phyloP scores from a whole-genome alignment of 1,139 yeast genomes.

The Hyphopichia wangnamkhiaoensis region DNA sequence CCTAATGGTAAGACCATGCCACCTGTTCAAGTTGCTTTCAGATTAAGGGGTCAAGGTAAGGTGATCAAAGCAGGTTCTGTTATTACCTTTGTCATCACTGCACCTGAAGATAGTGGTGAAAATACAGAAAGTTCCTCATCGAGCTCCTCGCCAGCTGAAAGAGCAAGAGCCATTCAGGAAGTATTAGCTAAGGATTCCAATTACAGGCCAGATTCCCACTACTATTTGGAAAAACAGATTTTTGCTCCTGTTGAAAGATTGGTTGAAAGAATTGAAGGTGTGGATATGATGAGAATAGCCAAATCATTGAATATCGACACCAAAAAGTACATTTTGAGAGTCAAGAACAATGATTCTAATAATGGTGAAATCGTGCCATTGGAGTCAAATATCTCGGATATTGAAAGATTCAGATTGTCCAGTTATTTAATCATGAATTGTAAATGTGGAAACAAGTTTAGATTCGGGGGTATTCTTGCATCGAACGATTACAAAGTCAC shows the following conservation, averaged over 20 bases:
- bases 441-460: conserved; percentile 60
- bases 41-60: conserved; percentile 78
- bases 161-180: conserved; percentile 81
- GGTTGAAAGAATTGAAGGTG: conserved; percentile 82
- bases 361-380: conserved; percentile 65
- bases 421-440: conserved; percentile 60
- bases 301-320: conserved; percentile 76
- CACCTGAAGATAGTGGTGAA: conserved; percentile 20
- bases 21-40: conserved; percentile 87
- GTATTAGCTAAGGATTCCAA: conserved; percentile 52
- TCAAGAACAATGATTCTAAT: conserved; percentile 34
- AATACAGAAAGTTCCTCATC: conserved; percentile 12
- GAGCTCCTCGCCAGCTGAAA: conserved; percentile 54
- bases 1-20: conserved; percentile 87
- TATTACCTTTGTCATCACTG: conserved; percentile 79
- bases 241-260: conserved; percentile 90
- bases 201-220: conserved; percentile 71
- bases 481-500: conserved; percentile 61
- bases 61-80: conserved; percentile 88
- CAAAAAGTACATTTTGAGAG: conserved; percentile 56
- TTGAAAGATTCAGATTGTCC: conserved; percentile 75
- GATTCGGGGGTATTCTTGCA: conserved; percentile 72
- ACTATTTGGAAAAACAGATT: conserved; percentile 84
- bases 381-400: conserved; percentile 79
- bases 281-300: conserved; percentile 80